Conservation (phyloP, 352 stramenopile genomes). For the Pythium utonaiense region DNA sequence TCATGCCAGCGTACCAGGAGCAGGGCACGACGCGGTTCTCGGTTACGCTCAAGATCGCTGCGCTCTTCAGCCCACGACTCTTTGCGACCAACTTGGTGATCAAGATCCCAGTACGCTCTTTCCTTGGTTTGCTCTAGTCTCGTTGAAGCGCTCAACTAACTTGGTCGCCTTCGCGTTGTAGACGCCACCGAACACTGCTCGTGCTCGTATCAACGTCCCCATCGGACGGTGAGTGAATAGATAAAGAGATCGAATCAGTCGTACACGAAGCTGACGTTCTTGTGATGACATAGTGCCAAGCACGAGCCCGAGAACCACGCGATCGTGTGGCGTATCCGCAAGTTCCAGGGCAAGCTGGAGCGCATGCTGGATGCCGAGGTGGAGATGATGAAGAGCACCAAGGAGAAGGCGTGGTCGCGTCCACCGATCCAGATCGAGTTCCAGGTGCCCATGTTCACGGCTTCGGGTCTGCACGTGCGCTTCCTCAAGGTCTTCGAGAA, state of each 20-base stretch:
- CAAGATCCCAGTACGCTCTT: conserved; percentile 80
- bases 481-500: conserved; percentile 99
- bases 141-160: background rate
- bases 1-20: conserved; percentile 97
- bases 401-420: conserved; percentile 95
- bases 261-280: background rate
- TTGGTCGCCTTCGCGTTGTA: conserved; percentile 32
- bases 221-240: conserved; percentile 66
- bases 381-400: conserved; percentile 95
- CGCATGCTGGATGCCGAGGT: conserved; percentile 95
- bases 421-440: conserved; percentile 98
- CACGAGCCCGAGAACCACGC: conserved; percentile 97
- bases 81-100: conserved; percentile 97
- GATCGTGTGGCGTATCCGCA: conserved; percentile 98
- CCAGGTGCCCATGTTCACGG: conserved; percentile 98
- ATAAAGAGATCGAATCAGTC: background rate
- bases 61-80: conserved; percentile 95
- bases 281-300: conserved; percentile 73
- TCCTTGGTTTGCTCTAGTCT: background rate
- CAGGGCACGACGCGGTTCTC: conserved; percentile 80
- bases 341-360: conserved; percentile 95
- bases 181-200: conserved; percentile 94
- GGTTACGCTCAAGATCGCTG: conserved; percentile 81
- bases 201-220: conserved; percentile 93
- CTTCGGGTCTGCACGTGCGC: conserved; percentile 96